phyloP scores from a whole-genome alignment of 2,329 filamentous ascomycete genomes.

The Colletotrichum sp. region DNA sequence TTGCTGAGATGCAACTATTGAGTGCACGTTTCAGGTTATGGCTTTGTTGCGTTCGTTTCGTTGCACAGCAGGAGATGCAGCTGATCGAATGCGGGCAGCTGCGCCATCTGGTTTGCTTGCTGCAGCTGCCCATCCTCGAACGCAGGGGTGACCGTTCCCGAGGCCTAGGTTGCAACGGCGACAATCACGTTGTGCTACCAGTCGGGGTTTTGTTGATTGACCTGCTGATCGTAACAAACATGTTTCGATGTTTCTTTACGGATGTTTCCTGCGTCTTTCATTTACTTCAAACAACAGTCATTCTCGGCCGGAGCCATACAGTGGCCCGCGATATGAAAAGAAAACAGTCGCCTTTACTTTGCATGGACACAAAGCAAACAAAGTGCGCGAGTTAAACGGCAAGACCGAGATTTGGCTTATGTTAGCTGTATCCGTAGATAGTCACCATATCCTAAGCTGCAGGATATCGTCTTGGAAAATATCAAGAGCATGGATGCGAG shows the following conservation, averaged over 20 bases:
- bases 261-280: neutral
- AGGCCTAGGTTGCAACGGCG: neutral
- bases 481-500: neutral
- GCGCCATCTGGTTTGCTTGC: neutral
- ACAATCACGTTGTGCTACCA: neutral
- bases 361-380: neutral
- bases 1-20: neutral
- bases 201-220: neutral
- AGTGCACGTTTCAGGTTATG: neutral
- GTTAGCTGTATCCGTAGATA: neutral
- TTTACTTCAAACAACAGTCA: neutral
- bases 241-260: neutral
- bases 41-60: neutral
- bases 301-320: neutral
- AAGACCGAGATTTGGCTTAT: neutral
- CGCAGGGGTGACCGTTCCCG: neutral
- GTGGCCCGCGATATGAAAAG: neutral
- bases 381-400: rapidly evolving
- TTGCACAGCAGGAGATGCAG: neutral
- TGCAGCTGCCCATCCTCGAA: neutral
- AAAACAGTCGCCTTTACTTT: neutral
- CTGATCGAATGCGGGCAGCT: neutral
- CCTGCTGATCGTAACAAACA: neutral
- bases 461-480: neutral
- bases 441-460: neutral